Evolutionary conservation across 1,284 basidiomycete genomes (phyloP).

Genomic region (Singerocomus inundabilis): DNA sequence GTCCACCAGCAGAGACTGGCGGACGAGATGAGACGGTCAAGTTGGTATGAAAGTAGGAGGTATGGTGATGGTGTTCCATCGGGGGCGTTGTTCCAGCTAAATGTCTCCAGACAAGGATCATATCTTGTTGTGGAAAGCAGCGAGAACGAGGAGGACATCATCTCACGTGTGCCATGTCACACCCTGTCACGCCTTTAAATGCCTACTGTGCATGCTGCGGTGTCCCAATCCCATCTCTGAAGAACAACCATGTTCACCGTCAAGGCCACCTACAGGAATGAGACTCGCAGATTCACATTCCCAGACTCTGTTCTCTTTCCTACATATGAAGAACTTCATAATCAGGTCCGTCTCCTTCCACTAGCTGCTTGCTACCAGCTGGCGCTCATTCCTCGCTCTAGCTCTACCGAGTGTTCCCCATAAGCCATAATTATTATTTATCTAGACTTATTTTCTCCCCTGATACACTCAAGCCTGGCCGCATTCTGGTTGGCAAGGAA

Average conservation of each 20-base stretch:
- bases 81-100: conserved; percentile 56
- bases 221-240: conserved; percentile 18
- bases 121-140: conserved; percentile 40
- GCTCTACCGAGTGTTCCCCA: conserved; percentile 69
- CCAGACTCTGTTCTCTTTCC: conserved; percentile 41
- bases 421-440: conserved; percentile 56
- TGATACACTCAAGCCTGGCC: conserved; percentile 44
- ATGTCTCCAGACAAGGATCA: conserved; percentile 47
- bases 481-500: conserved; percentile 61
- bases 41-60: conserved; percentile 57
- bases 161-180: conserved; percentile 11
- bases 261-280: conserved; percentile 52
- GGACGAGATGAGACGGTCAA: conserved; percentile 54
- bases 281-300: conserved; percentile 50
- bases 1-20: conserved; percentile 52
- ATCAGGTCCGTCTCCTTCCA: conserved; percentile 38
- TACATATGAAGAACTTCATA: conserved; percentile 40
- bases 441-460: conserved; percentile 67
- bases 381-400: conserved; percentile 32
- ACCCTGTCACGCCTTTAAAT: conserved; percentile 27
- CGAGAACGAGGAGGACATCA: conserved; percentile 10
- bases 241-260: conserved; percentile 49
- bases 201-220: conserved; percentile 20
- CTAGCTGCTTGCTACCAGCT: conserved; percentile 7
- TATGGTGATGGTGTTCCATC: conserved; percentile 51